Conservation (phyloP, 192 early-diverging fungal species). For the Linnemannia exigua region DNA sequence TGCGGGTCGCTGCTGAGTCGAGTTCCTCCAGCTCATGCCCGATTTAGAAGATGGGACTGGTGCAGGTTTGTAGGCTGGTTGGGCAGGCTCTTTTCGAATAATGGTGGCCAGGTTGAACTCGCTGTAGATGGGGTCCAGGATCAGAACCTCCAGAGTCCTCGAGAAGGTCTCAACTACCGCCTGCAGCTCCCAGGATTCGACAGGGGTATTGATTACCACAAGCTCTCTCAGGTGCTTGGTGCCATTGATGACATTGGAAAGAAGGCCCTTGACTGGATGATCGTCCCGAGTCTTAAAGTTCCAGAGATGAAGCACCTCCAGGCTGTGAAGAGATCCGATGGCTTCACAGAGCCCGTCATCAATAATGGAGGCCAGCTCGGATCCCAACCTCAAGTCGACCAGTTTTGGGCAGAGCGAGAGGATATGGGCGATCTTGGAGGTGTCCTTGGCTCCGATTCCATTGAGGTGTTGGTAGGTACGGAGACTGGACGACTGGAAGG, state of each 20-base stretch:
- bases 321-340: background rate
- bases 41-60: background rate
- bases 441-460: background rate
- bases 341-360: background rate
- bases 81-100: background rate
- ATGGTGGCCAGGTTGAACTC: background rate
- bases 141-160: background rate
- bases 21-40: background rate
- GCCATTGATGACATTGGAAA: background rate
- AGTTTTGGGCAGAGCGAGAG: background rate
- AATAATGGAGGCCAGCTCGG: background rate
- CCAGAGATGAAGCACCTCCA: background rate
- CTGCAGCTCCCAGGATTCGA: background rate
- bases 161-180: background rate
- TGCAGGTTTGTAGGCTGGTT: background rate
- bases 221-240: background rate
- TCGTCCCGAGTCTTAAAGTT: background rate
- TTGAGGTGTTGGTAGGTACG: conserved; percentile 1
- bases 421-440: background rate
- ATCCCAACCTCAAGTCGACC: background rate
- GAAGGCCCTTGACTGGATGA: background rate
- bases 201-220: background rate
- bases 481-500: background rate
- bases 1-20: background rate
- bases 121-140: background rate